These are phyloP conservation scores for Kingdonia uniflora DNA, from an alignment of 164 flowering plant species.

Conservation along the genomic window DNA sequence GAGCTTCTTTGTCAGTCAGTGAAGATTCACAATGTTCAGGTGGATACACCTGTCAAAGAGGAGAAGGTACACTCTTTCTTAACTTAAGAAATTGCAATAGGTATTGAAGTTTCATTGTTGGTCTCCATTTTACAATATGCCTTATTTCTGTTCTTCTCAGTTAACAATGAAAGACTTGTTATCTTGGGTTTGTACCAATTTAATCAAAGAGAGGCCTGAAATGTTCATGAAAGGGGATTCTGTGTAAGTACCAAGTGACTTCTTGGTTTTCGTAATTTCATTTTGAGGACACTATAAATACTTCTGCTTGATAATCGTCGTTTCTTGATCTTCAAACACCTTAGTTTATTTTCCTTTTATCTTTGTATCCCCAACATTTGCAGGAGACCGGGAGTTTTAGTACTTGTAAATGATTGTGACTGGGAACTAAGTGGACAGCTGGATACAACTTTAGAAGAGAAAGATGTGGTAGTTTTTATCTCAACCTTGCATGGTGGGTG, in stretches of 20 bases:
- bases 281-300: too few species aligned
- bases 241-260: constrained; percentile 48
- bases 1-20: constrained; percentile 93
- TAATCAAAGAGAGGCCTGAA: constrained; percentile 98
- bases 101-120: too few species aligned
- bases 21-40: constrained; percentile 68
- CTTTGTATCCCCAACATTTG: constrained; percentile 11
- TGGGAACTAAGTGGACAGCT: constrained; percentile 97
- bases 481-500: constrained; percentile 96
- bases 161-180: constrained; percentile 72
- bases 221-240: constrained; percentile 96
- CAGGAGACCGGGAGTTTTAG: constrained; percentile 97
- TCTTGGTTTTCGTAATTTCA: background rate
- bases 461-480: constrained; percentile 77
- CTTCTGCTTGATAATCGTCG: too few species aligned
- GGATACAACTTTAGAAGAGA: constrained; percentile 69
- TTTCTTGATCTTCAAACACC: too few species aligned
- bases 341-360: background rate
- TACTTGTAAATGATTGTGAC: constrained; percentile 85
- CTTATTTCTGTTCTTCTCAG: constrained; percentile 21
- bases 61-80: constrained; percentile 42
- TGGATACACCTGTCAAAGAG: constrained; percentile 36
- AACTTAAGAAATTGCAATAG: too few species aligned
- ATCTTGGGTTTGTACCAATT: constrained; percentile 66
- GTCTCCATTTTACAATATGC: background rate